Base-by-base conservation (phyloP, 495 filamentous ascomycete genomes). In the Thozetella sp. region DNA sequence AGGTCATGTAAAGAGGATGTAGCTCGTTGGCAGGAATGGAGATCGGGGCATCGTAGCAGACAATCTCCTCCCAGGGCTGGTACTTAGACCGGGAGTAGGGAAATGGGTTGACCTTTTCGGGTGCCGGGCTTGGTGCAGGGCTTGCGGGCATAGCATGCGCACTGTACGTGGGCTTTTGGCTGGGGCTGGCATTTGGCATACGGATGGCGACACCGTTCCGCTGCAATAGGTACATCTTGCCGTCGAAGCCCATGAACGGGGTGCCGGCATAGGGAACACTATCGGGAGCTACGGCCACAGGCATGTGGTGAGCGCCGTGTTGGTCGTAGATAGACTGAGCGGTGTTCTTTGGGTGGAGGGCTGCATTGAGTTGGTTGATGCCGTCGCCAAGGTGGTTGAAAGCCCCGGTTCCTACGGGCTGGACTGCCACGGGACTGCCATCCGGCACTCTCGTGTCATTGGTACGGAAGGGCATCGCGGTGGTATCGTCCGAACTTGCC, bases 1-100 rank as follows among this genome's bases (percentile, higher is more conserved):
- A 66, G 15, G 71, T 70, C 64, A 64, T 67, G 27, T 73, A 73
- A 23, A 53, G 56, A 50, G 71, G 71, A 19, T 34, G 37, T 2
- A 73, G 30, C 22, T 62, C 55, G 17, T 57, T 59, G 15, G 25
- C 25, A 25, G 25, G 13, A n/a, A 46, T 15, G 2, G 23, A 23
- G 22, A 19, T 2, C 10, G 60, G 59, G 6, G 71, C 63, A 27
- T 67, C 64, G 56, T 69, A 71, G 26, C 61, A 73, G 9, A 43
- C 63, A 48, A 69, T 64, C 2, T 59, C 67, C 6, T 25, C 48
- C 51, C 57, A 66, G 1, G 53, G 61, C 60, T 69, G 64, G 12
- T 56, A 25, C 11, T 57, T 62, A 2, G 67, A 60, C 37, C 59
- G 6, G n/a, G 43, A n/a, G n/a, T 48, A 48, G n/a, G 43, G 43